A percentile compares a stretch with the other conserved stretches of the same genome.
These are phyloP conservation scores for Spathaspora passalidarum DNA, from an alignment of 805 yeast genomes.

Conservation along the genomic window DNA sequence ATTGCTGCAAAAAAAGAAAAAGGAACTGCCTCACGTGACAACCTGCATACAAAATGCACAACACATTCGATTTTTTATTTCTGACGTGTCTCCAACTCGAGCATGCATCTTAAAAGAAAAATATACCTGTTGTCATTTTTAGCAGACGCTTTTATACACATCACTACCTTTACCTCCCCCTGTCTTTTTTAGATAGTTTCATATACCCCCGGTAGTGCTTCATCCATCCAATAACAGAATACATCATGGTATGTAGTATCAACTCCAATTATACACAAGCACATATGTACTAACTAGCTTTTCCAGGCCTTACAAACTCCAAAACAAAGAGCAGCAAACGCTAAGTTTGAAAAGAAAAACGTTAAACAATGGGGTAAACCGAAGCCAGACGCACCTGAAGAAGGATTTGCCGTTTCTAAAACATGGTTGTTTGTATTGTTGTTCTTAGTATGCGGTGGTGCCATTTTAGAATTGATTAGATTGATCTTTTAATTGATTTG, in stretches of 20 bases:
- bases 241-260: neutral
- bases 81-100: conserved; percentile 6
- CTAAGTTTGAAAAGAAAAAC: conserved; percentile 71
- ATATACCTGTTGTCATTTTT: neutral
- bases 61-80: neutral
- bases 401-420: conserved; percentile 54
- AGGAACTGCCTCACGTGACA: neutral
- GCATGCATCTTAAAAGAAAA: neutral
- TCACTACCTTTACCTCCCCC: neutral
- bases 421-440: conserved; percentile 60
- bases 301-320: conserved; percentile 74
- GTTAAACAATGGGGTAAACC: conserved; percentile 76
- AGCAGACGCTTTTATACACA: neutral
- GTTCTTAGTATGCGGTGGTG: conserved; percentile 81
- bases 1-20: conserved; percentile 1
- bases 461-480: conserved; percentile 65
- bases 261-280: neutral
- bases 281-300: neutral
- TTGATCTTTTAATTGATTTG: conserved; percentile 38
- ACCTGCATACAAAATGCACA: neutral
- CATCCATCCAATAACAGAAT: neutral
- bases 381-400: conserved; percentile 38
- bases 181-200: neutral
- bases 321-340: conserved; percentile 83
- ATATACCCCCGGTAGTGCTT: neutral